These are phyloP conservation scores for Furcasterigmium furcatum DNA, from an alignment of 2,329 filamentous ascomycete genomes.

Conservation along the genomic window DNA sequence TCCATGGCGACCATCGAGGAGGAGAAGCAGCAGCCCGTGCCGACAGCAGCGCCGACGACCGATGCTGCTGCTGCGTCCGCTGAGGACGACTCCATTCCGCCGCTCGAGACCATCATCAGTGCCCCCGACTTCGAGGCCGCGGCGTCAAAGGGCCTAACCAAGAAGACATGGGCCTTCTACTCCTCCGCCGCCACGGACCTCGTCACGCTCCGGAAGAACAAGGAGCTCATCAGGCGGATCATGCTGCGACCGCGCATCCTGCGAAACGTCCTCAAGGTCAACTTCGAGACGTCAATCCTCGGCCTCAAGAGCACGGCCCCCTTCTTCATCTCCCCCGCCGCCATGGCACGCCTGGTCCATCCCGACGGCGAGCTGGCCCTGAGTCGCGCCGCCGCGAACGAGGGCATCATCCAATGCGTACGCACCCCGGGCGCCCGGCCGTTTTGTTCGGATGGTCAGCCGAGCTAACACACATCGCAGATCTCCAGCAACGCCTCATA, in stretches of 20 bases:
- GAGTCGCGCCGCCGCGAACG: constrained; percentile 40
- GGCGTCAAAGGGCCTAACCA: constrained; percentile 38
- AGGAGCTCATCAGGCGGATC: constrained; percentile 42
- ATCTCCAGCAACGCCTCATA: constrained; percentile 50
- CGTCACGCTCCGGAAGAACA: constrained; percentile 45
- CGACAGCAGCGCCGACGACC: constrained; percentile 4
- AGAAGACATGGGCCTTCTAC: constrained; percentile 54
- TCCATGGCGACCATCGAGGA: background rate
- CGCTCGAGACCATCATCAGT: constrained; percentile 42
- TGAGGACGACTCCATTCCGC: constrained; percentile 20
- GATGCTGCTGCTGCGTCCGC: constrained; percentile 8
- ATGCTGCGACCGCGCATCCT: constrained; percentile 55
- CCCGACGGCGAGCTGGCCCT: constrained; percentile 59
- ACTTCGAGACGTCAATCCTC: constrained; percentile 50
- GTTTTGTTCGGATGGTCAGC: too few species aligned
- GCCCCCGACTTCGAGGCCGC: constrained; percentile 45
- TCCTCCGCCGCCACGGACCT: constrained; percentile 51
- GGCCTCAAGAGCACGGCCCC: constrained; percentile 50
- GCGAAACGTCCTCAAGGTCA: constrained; percentile 49
- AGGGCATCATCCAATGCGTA: constrained; percentile 46
- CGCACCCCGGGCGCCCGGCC: too few species aligned
- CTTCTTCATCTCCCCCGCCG: constrained; percentile 62
- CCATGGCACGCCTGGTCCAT: constrained; percentile 62
- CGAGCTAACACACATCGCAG: too few species aligned
- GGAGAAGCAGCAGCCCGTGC: background rate